Evolutionary conservation across 1,284 basidiomycete genomes (phyloP).

Genomic region (Cutaneotrichosporon daszewskae): DNA sequence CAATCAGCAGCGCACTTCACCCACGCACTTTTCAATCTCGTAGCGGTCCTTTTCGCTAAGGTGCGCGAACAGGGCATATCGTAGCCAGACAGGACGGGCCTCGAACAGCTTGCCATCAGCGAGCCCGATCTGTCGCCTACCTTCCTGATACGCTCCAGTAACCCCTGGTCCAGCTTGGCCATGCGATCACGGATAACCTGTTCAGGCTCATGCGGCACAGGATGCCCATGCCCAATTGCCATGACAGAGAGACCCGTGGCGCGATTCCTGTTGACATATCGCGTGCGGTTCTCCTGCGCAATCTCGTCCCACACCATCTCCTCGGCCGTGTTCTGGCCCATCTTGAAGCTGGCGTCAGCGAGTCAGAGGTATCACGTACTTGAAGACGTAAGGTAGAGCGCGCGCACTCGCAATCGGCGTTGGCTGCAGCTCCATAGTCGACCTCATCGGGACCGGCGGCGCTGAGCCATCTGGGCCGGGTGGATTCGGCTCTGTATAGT

Average conservation of each 20-base stretch:
- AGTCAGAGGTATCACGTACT: conserved; percentile 9
- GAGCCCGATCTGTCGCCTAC: too few relatives aligned
- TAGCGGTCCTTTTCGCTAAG: conserved; percentile 55
- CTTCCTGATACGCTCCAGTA: conserved; percentile 44
- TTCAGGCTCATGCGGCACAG: conserved; percentile 60
- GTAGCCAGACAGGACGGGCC: conserved; percentile 81
- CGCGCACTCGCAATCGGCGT: conserved; percentile 31
- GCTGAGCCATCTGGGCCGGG: conserved; percentile 15
- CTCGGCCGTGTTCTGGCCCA: conserved; percentile 17
- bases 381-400: conserved; percentile 27
- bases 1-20: neutral
- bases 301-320: conserved; percentile 32
- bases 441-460: conserved; percentile 17
- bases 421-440: conserved; percentile 36
- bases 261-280: conserved; percentile 33
- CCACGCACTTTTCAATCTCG: conserved; percentile 14
- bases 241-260: conserved; percentile 20
- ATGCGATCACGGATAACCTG: conserved; percentile 48
- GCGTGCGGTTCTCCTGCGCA: conserved; percentile 24
- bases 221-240: conserved; percentile 22
- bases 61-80: conserved; percentile 75
- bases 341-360: conserved; percentile 23
- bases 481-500: conserved; percentile 47
- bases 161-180: conserved; percentile 55
- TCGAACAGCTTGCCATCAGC: conserved; percentile 42